Conservation (phyloP, 306 rosid genomes). For the Datisca glomerata region DNA sequence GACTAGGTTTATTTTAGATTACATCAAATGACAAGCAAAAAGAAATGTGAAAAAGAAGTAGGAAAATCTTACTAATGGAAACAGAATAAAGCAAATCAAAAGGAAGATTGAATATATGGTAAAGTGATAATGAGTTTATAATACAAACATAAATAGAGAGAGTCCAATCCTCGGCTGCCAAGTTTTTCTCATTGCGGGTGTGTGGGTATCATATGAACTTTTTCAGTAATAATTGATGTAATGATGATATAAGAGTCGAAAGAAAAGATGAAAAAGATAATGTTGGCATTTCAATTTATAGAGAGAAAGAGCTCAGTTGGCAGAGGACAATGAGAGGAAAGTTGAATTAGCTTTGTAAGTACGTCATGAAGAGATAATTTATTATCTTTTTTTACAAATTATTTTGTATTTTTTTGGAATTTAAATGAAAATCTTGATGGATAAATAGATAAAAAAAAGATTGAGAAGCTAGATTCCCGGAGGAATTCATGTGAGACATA, state of each 20-base stretch:
- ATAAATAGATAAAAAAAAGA: no score
- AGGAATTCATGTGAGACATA: no score
- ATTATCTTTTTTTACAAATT: background rate
- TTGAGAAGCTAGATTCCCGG: no score
- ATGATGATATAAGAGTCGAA: conserved; percentile 25
- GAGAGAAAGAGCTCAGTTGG: background rate
- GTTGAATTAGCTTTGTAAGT: background rate
- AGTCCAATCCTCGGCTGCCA: conserved; percentile 16
- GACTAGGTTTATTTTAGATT: no score
- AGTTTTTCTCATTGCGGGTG: conserved; percentile 12
- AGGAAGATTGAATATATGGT: no score
- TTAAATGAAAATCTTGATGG: conserved; percentile 3
- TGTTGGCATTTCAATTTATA: conserved; percentile 12
- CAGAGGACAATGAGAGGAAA: background rate
- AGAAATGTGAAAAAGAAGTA: background rate
- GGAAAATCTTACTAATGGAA: background rate
- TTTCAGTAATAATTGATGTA: conserved; percentile 31
- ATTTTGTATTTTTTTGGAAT: background rate
- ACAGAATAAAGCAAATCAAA: background rate
- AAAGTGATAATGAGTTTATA: background rate
- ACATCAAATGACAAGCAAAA: no score
- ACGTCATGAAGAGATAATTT: background rate
- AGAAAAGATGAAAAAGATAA: conserved; percentile 6
- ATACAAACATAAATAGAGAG: conserved; percentile 7
- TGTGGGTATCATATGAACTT: conserved; percentile 14